phyloP scores from a whole-genome alignment of 1,284 basidiomycete species.

The Ganoderma resinaceum region DNA sequence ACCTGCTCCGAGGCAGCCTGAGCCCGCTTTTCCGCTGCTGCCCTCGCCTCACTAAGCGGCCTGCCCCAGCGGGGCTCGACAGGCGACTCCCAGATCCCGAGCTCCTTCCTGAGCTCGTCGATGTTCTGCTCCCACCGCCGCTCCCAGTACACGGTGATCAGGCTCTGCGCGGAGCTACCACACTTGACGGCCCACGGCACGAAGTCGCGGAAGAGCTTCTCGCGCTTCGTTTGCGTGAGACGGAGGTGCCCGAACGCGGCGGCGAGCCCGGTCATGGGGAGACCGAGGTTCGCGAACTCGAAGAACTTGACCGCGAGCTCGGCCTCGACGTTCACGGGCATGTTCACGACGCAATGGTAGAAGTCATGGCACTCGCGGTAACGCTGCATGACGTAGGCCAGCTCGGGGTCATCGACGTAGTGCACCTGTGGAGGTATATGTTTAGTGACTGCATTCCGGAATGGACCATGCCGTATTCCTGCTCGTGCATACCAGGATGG shows the following conservation, averaged over 20 bases:
- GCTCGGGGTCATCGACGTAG: slow-evolving; percentile 92
- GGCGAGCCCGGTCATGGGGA: slow-evolving; percentile 89
- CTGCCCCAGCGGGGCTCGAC: slow-evolving; percentile 63
- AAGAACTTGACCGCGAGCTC: slow-evolving; percentile 98
- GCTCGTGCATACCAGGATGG: not conserved
- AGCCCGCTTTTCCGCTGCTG: slow-evolving; percentile 43
- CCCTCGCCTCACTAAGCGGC: slow-evolving; percentile 62
- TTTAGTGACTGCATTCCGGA: too few species aligned
- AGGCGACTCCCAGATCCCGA: slow-evolving; percentile 86
- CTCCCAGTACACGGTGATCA: slow-evolving; percentile 97
- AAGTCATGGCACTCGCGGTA: slow-evolving; percentile 98
- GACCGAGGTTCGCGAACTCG: slow-evolving; percentile 91
- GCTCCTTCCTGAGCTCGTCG: slow-evolving; percentile 79
- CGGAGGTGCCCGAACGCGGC: slow-evolving; percentile 79
- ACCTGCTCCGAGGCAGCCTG: slow-evolving; percentile 16
- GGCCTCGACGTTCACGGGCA: slow-evolving; percentile 90
- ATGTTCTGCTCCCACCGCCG: slow-evolving; percentile 89
- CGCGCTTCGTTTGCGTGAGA: slow-evolving; percentile 61
- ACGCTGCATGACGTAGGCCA: slow-evolving; percentile 97
- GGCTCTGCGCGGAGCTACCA: slow-evolving; percentile 74
- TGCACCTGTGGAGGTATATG: slow-evolving; percentile 68
- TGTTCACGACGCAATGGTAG: slow-evolving; percentile 89
- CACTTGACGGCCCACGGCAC: slow-evolving; percentile 91
- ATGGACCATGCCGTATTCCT: slow-evolving; percentile 1
- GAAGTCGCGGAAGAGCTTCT: slow-evolving; percentile 77